Evolutionary conservation across 345 rosid species (phyloP), one percentile per base, ranked within the genome.

Genomic region (Arabidopsis suecica): DNA sequence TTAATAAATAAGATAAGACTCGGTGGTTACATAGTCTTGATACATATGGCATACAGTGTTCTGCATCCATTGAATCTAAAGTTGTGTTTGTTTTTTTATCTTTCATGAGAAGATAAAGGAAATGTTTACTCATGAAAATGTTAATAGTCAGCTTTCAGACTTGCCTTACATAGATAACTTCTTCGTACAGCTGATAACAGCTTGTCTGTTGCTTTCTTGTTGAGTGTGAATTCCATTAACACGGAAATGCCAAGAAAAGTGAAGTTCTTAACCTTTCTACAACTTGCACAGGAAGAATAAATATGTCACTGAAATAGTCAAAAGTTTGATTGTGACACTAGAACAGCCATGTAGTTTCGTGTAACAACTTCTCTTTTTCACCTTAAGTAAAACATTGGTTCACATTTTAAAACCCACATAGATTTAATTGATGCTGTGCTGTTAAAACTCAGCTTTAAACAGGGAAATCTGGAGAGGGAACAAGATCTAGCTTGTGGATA

Each of bases 271-370:
- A 5, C 62, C 38, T 63, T 69, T 64, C 28, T 10, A 36, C 80
- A 57, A 77, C 68, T 78, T 78, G 68, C 81, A 57, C 11, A 33
- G 32, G 58, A 60, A 78, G 23, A 58, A 71, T 58, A 45, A 14
- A 40, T 22, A 30, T 71, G 55, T 59, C 77, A 65, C 61, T 59
- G 1, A 23, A 9, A 55, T 37, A 57, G 48, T 50, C 68, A 32
- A 71, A 71, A 78, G 50, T 65, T 78, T 59, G 81, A 78, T 71
- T 65, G 57, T 51, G 81, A 78, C 68, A 59, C n/a, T 58, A 40
- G 63, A 72, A 71, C 63, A 71, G 66, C 34, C 63, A 63, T 62
- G 57, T 37, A 37, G 18, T 30, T 65, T 74, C 66, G 45, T 56
- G 36, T 40, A 61, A 22, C 48, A 37, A 40, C 41, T 34, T 61